Evolutionary conservation across 352 stramenopile genomes (phyloP).

Genomic region (Peronospora belbahrii): DNA sequence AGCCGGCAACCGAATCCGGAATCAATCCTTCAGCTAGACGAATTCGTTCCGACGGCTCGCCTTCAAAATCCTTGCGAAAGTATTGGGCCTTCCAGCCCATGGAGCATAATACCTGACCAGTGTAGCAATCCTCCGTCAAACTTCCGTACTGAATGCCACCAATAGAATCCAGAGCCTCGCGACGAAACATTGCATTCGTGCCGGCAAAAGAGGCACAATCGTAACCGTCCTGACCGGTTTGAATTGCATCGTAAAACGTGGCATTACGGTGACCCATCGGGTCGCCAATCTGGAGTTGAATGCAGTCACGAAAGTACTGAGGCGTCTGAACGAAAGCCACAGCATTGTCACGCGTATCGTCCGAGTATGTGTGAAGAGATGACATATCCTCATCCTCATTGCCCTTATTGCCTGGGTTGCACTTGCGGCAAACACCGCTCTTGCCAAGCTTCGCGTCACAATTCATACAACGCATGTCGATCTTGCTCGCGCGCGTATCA

Average conservation of each 20-base stretch:
- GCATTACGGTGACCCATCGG: constrained; percentile 75
- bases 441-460: constrained; percentile 70
- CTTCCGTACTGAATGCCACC: constrained; percentile 81
- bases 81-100: constrained; percentile 84
- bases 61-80: constrained; percentile 85
- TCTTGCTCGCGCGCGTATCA: constrained; percentile 57
- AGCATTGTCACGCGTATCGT: constrained; percentile 66
- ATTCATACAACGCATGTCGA: constrained; percentile 66
- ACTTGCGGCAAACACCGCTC: constrained; percentile 65
- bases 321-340: constrained; percentile 79
- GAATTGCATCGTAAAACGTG: constrained; percentile 83
- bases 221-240: constrained; percentile 81
- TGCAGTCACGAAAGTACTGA: constrained; percentile 82
- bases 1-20: constrained; percentile 61
- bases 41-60: constrained; percentile 65
- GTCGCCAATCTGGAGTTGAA: constrained; percentile 77
- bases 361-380: constrained; percentile 68
- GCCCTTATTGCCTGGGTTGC: constrained; percentile 41
- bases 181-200: constrained; percentile 79
- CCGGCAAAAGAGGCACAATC: constrained; percentile 78
- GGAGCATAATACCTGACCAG: constrained; percentile 59
- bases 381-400: constrained; percentile 42
- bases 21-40: constrained; percentile 70
- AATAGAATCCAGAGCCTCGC: constrained; percentile 81
- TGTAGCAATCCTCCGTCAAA: constrained; percentile 85